Evolutionary conservation across 2,329 filamentous ascomycete species (phyloP).

Genomic region (Colletotrichum sp.): DNA sequence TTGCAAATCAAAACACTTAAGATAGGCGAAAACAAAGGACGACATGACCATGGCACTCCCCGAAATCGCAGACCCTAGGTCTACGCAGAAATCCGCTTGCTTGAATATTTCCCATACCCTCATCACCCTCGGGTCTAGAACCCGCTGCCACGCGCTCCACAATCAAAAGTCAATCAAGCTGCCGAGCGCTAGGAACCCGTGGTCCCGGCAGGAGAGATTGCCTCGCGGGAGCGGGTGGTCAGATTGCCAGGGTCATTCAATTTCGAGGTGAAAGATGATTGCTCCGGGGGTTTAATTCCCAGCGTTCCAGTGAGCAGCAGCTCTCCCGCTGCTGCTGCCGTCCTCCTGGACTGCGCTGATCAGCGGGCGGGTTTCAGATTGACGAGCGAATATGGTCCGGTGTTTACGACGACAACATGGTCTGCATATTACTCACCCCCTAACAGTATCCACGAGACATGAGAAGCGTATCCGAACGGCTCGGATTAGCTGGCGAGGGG

Average conservation of each 20-base stretch:
- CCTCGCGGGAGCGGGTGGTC: background rate
- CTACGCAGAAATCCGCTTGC: accelerated
- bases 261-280: background rate
- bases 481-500: background rate
- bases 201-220: background rate
- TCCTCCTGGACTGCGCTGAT: background rate
- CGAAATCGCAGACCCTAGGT: background rate
- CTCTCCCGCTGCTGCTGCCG: background rate
- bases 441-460: background rate
- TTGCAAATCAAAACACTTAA: background rate
- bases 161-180: background rate
- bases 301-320: background rate
- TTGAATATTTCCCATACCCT: background rate
- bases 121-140: background rate
- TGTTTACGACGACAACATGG: background rate
- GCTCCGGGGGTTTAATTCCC: background rate
- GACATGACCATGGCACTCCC: background rate
- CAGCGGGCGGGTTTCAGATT: background rate
- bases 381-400: background rate
- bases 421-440: background rate
- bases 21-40: background rate
- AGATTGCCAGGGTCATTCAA: background rate
- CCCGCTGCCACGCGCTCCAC: background rate
- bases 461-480: background rate
- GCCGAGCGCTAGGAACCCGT: background rate